phyloP scores from a whole-genome alignment of 768 basidiomycete species.

The Macrolepiota albuminosa region DNA sequence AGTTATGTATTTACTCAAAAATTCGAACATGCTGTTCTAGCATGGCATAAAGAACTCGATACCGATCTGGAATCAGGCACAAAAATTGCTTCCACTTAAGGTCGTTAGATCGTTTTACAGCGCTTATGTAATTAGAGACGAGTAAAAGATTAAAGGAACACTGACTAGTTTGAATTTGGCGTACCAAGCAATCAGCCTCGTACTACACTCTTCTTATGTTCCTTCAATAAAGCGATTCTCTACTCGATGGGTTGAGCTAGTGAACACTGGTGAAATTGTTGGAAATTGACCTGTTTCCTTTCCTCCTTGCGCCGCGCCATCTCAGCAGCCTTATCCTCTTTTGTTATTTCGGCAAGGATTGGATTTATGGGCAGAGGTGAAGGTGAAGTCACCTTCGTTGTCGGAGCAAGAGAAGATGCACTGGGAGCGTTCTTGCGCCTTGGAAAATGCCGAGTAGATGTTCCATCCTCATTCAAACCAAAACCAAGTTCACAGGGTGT shows the following conservation, averaged over 20 bases:
- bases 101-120: neutral
- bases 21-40: neutral
- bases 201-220: slow-evolving; percentile 61
- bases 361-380: slow-evolving; percentile 19
- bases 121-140: neutral
- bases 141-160: neutral
- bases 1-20: neutral
- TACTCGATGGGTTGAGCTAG: slow-evolving; percentile 20
- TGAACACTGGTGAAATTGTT: neutral
- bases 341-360: slow-evolving; percentile 51
- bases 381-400: slow-evolving; percentile 17
- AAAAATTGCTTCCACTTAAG: neutral
- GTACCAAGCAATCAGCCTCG: slow-evolving; percentile 17
- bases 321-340: slow-evolving; percentile 93
- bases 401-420: slow-evolving; percentile 14
- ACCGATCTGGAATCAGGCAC: neutral
- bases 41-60: neutral
- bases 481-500: neutral
- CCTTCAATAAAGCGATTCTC: slow-evolving; percentile 79
- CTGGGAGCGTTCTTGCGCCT: slow-evolving; percentile 15
- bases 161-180: neutral
- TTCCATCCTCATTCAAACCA: neutral
- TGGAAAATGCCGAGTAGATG: neutral
- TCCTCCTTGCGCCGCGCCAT: slow-evolving; percentile 91
- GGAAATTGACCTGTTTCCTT: slow-evolving; percentile 62